Conservation (phyloP, 1,284 basidiomycete species). For the Irpex rosettiformis region DNA sequence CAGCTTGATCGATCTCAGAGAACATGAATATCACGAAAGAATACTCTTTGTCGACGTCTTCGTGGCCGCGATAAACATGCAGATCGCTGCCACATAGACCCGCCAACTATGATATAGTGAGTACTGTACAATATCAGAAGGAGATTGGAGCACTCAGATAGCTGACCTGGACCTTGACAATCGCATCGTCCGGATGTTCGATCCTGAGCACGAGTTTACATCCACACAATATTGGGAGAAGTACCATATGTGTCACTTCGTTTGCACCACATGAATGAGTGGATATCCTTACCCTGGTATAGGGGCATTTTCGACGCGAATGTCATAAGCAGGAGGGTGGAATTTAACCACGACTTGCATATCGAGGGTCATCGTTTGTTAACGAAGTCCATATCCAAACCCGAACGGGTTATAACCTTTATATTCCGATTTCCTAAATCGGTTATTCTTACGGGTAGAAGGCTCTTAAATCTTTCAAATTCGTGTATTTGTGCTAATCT, state of each 20-base stretch:
- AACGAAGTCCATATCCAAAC: too few relatives aligned
- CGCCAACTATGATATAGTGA: conserved; percentile 45
- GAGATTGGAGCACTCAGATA: not conserved
- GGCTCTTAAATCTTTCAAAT: too few relatives aligned
- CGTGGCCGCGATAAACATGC: conserved; percentile 71
- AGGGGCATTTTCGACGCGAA: conserved; percentile 57
- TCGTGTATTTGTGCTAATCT: too few relatives aligned
- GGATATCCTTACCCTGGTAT: conserved; percentile 58
- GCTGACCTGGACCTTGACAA: conserved; percentile 65
- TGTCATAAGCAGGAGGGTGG: conserved; percentile 66
- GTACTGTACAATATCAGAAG: not conserved
- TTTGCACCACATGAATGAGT: too few relatives aligned
- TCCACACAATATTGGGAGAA: too few relatives aligned
- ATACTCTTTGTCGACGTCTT: conserved; percentile 28
- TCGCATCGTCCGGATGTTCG: conserved; percentile 68
- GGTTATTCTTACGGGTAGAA: too few relatives aligned
- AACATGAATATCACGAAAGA: not conserved
- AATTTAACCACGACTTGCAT: conserved; percentile 43
- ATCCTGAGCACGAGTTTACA: conserved; percentile 47
- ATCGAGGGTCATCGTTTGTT: too few relatives aligned
- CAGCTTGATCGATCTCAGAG: conserved; percentile 2
- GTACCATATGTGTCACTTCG: too few relatives aligned
- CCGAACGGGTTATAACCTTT: too few relatives aligned
- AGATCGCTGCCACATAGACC: conserved; percentile 84
- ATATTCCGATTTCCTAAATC: too few relatives aligned